phyloP scores from a whole-genome alignment of 176 grass and related monocot genomes.

The Eragrostis nindensis region DNA sequence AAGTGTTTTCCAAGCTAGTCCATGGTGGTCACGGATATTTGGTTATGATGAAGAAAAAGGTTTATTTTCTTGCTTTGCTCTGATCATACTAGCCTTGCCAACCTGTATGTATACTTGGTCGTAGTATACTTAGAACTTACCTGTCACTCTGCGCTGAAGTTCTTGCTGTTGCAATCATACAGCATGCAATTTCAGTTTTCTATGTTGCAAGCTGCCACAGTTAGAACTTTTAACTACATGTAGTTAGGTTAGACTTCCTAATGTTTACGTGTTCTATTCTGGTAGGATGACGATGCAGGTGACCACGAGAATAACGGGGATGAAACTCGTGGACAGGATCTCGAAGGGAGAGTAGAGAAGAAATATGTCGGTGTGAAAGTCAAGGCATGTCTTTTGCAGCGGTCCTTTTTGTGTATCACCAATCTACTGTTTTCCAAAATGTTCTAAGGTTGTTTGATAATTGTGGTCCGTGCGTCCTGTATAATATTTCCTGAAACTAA shows the following conservation, averaged over 20 bases:
- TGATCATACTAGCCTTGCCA: not conserved
- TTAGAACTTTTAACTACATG: no score
- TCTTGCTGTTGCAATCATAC: no score
- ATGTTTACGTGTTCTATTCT: slow-evolving; percentile 27
- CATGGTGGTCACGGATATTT: slow-evolving; percentile 92
- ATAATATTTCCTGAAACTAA: slow-evolving; percentile 21
- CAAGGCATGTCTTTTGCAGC: slow-evolving; percentile 55
- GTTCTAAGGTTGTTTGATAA: no score
- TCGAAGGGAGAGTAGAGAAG: slow-evolving; percentile 89
- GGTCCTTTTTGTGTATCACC: not conserved
- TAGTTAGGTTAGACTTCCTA: not conserved
- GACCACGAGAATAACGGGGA: slow-evolving; percentile 86
- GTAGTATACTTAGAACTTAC: not conserved
- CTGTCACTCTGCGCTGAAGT: not conserved
- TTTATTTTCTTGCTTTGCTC: slow-evolving; percentile 26
- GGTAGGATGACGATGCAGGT: slow-evolving; percentile 75
- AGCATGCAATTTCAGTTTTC: no score
- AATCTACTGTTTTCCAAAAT: slow-evolving; percentile 6
- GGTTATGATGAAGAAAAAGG: slow-evolving; percentile 99
- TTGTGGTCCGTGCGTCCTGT: not conserved
- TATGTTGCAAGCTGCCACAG: no score
- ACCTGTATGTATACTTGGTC: not conserved
- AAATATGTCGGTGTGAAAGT: slow-evolving; percentile 89
- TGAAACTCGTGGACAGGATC: slow-evolving; percentile 64
- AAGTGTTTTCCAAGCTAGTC: slow-evolving; percentile 92